These are phyloP conservation scores for Adansonia rubrostipa DNA, from an alignment of 441 rosid genomes.

Conservation along the genomic window DNA sequence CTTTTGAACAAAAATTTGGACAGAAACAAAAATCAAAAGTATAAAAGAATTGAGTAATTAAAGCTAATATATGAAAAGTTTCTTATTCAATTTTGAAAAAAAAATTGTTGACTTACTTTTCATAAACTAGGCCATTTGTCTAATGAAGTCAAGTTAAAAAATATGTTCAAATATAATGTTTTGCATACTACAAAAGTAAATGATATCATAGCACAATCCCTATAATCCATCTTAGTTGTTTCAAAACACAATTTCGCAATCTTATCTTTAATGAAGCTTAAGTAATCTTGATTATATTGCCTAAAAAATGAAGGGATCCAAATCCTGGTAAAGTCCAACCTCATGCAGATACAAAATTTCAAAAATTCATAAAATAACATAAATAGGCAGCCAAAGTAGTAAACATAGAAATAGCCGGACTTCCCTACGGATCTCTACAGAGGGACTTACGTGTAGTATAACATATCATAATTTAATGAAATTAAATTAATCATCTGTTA, in stretches of 20 bases:
- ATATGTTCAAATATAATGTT: neutral
- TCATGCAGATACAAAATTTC: too few species aligned
- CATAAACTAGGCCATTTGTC: neutral
- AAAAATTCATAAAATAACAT: too few species aligned
- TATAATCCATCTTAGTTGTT: neutral
- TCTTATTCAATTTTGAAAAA: neutral
- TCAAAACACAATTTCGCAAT: neutral
- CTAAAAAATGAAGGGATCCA: neutral
- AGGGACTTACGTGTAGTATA: too few species aligned
- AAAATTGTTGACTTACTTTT: neutral
- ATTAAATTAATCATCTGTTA: too few species aligned
- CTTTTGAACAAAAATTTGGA: neutral
- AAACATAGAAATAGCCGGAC: too few species aligned
- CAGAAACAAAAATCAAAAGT: neutral
- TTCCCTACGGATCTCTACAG: too few species aligned
- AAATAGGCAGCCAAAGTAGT: too few species aligned
- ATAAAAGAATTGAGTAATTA: neutral
- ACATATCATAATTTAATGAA: too few species aligned
- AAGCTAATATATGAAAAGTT: neutral
- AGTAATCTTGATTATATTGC: neutral
- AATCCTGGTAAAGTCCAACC: too few species aligned
- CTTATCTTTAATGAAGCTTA: neutral
- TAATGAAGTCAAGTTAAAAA: neutral
- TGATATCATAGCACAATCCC: neutral
- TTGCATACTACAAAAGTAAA: neutral